These are phyloP conservation scores for Cymbidium sinense DNA, from an alignment of 106 monocot genomes.

Conservation along the genomic window DNA sequence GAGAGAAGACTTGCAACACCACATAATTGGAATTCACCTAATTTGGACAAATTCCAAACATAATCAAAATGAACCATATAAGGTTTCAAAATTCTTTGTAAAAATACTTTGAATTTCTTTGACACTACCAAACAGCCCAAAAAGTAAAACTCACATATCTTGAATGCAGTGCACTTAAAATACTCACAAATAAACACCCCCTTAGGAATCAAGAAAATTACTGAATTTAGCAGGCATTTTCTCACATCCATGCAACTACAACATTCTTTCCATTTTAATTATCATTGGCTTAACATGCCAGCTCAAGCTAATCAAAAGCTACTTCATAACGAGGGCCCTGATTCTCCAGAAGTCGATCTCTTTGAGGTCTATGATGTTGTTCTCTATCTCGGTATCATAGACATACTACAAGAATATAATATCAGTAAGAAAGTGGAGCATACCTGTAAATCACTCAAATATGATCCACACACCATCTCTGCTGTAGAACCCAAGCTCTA, in stretches of 20 bases:
- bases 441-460: slow-evolving; percentile 66
- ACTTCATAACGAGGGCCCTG: slow-evolving; percentile 23
- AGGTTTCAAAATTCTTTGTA: no score
- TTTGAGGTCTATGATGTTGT: slow-evolving; percentile 78
- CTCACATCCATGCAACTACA: neutral
- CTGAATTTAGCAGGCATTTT: neutral
- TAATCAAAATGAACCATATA: no score
- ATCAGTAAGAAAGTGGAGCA: slow-evolving; percentile 75
- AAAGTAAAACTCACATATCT: no score
- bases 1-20: no score
- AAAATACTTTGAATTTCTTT: no score
- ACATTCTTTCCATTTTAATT: neutral
- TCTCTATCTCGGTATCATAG: slow-evolving; percentile 92
- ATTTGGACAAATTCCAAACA: no score
- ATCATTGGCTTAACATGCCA: slow-evolving; percentile 81
- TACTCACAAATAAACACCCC: no score
- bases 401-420: slow-evolving; percentile 91
- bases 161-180: no score
- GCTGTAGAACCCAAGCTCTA: slow-evolving; percentile 76
- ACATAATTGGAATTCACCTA: no score
- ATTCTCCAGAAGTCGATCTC: slow-evolving; percentile 29
- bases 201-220: neutral
- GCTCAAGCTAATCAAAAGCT: slow-evolving; percentile 57
- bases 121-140: no score
- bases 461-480: slow-evolving; percentile 79